Evolutionary conservation across 345 rosid species (phyloP).

Genomic region (Alliaria petiolata): DNA sequence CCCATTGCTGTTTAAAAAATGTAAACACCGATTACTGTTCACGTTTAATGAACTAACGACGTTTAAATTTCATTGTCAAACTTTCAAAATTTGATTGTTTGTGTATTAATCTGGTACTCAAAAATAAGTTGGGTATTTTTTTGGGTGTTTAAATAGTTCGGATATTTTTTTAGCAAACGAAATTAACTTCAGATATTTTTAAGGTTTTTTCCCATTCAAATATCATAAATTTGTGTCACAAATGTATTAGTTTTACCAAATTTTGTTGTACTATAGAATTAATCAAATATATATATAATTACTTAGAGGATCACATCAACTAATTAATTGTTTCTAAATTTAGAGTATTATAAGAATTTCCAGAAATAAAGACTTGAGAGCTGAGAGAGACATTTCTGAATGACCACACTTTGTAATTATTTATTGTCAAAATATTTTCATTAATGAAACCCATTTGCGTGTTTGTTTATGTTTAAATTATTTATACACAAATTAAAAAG

Average conservation of each 20-base stretch:
- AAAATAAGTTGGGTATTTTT: no score
- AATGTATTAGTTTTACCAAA: neutral
- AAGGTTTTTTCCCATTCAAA: no score
- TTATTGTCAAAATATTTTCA: neutral
- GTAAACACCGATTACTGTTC: no score
- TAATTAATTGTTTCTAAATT: neutral
- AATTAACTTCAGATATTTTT: no score
- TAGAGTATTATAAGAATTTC: neutral
- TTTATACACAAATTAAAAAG: neutral
- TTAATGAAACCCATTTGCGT: constrained; percentile 13
- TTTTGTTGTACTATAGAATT: neutral
- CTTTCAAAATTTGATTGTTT: no score
- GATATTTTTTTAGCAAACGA: no score
- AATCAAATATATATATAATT: neutral
- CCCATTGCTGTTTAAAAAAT: no score
- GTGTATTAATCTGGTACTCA: no score
- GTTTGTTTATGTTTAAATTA: neutral
- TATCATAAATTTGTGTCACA: neutral
- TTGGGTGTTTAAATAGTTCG: no score
- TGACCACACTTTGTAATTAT: constrained; percentile 5
- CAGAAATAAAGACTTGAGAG: constrained; percentile 10
- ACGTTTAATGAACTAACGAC: no score
- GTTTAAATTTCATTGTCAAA: no score
- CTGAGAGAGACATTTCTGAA: constrained; percentile 19
- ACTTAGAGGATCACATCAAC: neutral